Evolutionary conservation across 2,329 filamentous ascomycete genomes (phyloP).

Genomic region (Pseudopyrenochaeta lycopersici): DNA sequence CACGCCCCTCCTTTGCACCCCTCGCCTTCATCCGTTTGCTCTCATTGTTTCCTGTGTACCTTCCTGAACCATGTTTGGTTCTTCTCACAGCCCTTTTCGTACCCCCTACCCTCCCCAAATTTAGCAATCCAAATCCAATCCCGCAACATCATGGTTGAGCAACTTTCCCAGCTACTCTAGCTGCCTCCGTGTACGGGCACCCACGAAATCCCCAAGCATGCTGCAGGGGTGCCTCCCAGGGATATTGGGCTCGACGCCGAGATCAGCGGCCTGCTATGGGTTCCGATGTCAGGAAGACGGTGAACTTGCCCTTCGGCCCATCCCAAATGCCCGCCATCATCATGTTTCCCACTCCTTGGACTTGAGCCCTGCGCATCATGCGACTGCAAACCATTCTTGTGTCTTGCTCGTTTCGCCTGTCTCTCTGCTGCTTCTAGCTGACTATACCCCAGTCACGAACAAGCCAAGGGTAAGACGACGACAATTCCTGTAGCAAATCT

Average conservation of each 20-base stretch:
- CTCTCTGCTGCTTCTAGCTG: neutral
- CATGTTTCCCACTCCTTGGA: neutral
- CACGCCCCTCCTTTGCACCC: neutral
- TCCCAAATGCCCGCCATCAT: neutral
- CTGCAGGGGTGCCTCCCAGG: slow-evolving; percentile 1
- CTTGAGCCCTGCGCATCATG: neutral
- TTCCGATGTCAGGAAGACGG: slow-evolving; percentile 6
- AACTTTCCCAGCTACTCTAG: slow-evolving; percentile 2
- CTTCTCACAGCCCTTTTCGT: slow-evolving; percentile 1
- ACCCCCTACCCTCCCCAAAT: too few species aligned
- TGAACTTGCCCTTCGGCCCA: neutral
- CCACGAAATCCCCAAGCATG: neutral
- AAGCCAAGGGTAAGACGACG: neutral
- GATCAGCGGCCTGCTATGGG: slow-evolving; percentile 3
- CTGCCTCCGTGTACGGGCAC: slow-evolving; percentile 3
- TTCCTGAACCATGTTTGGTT: slow-evolving; percentile 3
- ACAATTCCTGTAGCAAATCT: neutral
- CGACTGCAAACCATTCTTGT: neutral
- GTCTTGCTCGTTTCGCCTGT: too few species aligned
- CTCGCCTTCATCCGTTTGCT: slow-evolving; percentile 4
- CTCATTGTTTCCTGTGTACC: neutral
- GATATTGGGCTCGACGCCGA: slow-evolving; percentile 9
- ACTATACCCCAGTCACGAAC: neutral
- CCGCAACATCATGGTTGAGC: neutral
- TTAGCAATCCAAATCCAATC: neutral